phyloP scores from a whole-genome alignment of 305 asterid species.

The Euphrasia arctica region DNA sequence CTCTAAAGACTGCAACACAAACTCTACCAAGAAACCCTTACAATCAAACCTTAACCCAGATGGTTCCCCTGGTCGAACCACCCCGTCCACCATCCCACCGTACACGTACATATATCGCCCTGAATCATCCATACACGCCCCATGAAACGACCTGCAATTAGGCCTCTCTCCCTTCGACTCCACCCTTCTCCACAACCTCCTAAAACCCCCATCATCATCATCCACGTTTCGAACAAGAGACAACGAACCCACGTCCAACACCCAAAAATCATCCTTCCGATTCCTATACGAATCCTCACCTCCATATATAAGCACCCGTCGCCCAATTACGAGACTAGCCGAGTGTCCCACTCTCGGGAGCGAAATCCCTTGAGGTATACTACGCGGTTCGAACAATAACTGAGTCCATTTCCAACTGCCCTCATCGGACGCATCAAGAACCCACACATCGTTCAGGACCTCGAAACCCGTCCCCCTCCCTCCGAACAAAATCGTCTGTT shows the following conservation, averaged over 20 bases:
- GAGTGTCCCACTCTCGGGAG: constrained; percentile 96
- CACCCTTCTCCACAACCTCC: constrained; percentile 65
- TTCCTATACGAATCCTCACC: constrained; percentile 80
- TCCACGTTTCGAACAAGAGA: constrained; percentile 14
- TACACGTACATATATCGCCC: constrained; percentile 65
- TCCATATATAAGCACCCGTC: constrained; percentile 70
- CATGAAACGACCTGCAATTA: constrained; percentile 81
- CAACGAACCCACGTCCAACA: constrained; percentile 55
- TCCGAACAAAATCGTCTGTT: constrained; percentile 62
- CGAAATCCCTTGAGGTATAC: constrained; percentile 56
- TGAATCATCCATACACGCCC: constrained; percentile 75
- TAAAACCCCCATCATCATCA: constrained; percentile 21
- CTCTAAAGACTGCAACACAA: constrained; percentile 22
- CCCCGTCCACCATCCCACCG: constrained; percentile 93
- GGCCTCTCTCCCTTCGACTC: constrained; percentile 59
- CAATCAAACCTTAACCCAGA: constrained; percentile 82
- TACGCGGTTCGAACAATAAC: constrained; percentile 45
- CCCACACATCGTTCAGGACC: constrained; percentile 81
- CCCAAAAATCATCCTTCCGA: constrained; percentile 85
- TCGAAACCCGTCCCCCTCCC: constrained; percentile 83
- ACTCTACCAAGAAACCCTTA: constrained; percentile 62
- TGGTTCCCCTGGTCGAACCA: constrained; percentile 52
- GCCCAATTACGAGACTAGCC: constrained; percentile 73
- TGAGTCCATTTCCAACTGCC: constrained; percentile 58
- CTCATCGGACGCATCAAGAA: constrained; percentile 34